These are phyloP conservation scores for Saccharomycopsis crataegensis DNA, from an alignment of 1,139 yeast species.

Conservation along the genomic window DNA sequence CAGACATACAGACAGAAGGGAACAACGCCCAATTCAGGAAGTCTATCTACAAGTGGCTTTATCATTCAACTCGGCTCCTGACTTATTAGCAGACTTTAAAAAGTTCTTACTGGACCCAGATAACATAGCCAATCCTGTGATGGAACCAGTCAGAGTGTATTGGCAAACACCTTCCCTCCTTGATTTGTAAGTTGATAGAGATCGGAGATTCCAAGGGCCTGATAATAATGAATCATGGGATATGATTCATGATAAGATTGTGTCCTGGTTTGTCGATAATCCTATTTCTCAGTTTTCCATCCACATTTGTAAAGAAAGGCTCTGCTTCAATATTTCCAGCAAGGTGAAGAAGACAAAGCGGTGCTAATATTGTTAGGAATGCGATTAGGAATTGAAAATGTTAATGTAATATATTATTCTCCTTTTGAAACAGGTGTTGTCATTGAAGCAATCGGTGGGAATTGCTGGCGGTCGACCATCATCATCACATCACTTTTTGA, in stretches of 20 bases:
- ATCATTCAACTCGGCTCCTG: constrained; percentile 89
- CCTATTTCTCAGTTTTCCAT: constrained; percentile 65
- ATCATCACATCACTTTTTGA: constrained; percentile 86
- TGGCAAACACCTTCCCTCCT: constrained; percentile 75
- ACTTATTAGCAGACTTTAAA: constrained; percentile 86
- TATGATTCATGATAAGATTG: constrained; percentile 35
- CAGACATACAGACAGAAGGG: constrained; percentile 97
- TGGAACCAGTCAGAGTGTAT: constrained; percentile 80
- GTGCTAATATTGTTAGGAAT: constrained; percentile 68
- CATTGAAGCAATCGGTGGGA: constrained; percentile 66
- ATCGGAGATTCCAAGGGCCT: constrained; percentile 32
- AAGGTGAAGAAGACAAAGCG: constrained; percentile 7
- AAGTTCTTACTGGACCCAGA: constrained; percentile 97
- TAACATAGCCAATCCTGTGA: constrained; percentile 38
- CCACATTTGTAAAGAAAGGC: constrained; percentile 82
- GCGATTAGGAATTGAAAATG: constrained; percentile 71
- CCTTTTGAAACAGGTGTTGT: constrained; percentile 53
- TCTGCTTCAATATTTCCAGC: constrained; percentile 22
- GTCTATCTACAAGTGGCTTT: constrained; percentile 90
- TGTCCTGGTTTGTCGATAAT: constrained; percentile 61
- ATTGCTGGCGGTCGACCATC: constrained; percentile 97
- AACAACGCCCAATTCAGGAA: constrained; percentile 89
- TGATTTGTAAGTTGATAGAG: constrained; percentile 39
- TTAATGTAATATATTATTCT: constrained; percentile 68
- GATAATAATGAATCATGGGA: not conserved